phyloP scores from a whole-genome alignment of 768 basidiomycete species.

The Collybia nuda region DNA sequence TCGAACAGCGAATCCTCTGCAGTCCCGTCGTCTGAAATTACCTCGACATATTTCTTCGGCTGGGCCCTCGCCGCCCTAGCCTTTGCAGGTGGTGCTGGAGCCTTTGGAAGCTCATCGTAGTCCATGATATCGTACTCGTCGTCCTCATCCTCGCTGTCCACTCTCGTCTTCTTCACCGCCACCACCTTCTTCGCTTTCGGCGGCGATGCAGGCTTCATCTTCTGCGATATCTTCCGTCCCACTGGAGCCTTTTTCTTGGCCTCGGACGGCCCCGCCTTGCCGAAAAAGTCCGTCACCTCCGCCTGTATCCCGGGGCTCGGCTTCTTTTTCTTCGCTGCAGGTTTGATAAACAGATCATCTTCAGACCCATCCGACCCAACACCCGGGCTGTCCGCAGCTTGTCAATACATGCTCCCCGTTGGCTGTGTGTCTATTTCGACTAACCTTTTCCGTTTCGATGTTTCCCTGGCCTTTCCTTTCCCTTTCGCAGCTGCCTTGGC shows the following conservation, averaged over 20 bases:
- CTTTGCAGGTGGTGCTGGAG: conserved; percentile 39
- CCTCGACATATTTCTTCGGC: conserved; percentile 64
- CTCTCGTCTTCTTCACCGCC: conserved; percentile 33
- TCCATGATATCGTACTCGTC: conserved; percentile 42
- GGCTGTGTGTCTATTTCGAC: neutral
- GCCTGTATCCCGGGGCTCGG: conserved; percentile 23
- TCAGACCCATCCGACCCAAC: conserved; percentile 38
- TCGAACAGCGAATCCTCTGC: conserved; percentile 49
- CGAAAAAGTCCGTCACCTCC: conserved; percentile 59
- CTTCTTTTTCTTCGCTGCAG: conserved; percentile 54
- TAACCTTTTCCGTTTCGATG: conserved; percentile 71
- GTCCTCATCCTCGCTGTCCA: conserved; percentile 44
- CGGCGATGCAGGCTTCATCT: conserved; percentile 58
- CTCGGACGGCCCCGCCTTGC: conserved; percentile 36
- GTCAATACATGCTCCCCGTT: neutral
- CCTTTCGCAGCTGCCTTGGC: conserved; percentile 11
- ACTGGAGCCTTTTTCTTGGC: conserved; percentile 38
- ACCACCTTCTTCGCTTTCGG: conserved; percentile 40
- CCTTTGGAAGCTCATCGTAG: conserved; percentile 37
- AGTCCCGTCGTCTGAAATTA: conserved; percentile 49
- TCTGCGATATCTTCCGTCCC: conserved; percentile 53
- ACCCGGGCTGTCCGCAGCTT: conserved; percentile 24
- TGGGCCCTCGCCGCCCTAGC: conserved; percentile 48
- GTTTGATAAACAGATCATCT: conserved; percentile 42
- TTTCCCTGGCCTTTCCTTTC: conserved; percentile 21